phyloP scores from a whole-genome alignment of 116 monocot species.

The Zostera marina region DNA sequence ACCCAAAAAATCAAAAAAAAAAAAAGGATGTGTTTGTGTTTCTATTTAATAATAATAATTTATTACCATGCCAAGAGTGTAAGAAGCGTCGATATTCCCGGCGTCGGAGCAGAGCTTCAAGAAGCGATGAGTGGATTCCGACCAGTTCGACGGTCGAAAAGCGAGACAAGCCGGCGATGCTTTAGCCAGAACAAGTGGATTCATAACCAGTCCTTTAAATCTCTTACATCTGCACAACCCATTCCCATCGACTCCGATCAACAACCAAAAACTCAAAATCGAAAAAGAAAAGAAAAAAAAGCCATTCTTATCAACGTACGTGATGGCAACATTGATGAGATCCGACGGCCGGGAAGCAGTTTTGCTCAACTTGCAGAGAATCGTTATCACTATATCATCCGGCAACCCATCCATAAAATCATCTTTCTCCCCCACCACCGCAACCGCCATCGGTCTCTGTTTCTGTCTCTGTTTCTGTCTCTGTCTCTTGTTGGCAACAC shows the following conservation, averaged over 20 bases:
- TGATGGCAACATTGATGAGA: conserved; percentile 23
- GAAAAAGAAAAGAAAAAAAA: not conserved
- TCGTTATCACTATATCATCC: conserved; percentile 45
- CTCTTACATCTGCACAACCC: conserved; percentile 34
- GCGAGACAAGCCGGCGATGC: conserved; percentile 26
- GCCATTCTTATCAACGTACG: conserved; percentile 19
- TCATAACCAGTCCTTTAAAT: conserved; percentile 13
- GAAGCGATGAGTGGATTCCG: conserved; percentile 34
- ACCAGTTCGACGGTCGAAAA: conserved; percentile 33
- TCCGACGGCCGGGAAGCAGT: conserved; percentile 37
- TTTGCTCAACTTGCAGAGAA: conserved; percentile 33
- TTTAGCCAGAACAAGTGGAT: conserved; percentile 25
- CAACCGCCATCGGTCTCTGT: too few species aligned
- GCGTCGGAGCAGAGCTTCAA: conserved; percentile 36
- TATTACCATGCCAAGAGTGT: conserved; percentile 52
- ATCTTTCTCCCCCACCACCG: too few species aligned
- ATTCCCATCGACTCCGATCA: not conserved
- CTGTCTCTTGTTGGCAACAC: not conserved
- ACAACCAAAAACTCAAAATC: not conserved
- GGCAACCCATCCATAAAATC: conserved; percentile 48
- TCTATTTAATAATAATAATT: not conserved
- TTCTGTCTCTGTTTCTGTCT: not conserved
- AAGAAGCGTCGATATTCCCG: conserved; percentile 51
- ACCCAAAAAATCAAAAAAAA: not conserved
- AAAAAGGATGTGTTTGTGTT: not conserved